A percentile compares a stretch with the other conserved stretches of the same genome.
Conservation (phyloP, 2,329 filamentous ascomycete genomes). For the Westerdykella aurantiaca region DNA sequence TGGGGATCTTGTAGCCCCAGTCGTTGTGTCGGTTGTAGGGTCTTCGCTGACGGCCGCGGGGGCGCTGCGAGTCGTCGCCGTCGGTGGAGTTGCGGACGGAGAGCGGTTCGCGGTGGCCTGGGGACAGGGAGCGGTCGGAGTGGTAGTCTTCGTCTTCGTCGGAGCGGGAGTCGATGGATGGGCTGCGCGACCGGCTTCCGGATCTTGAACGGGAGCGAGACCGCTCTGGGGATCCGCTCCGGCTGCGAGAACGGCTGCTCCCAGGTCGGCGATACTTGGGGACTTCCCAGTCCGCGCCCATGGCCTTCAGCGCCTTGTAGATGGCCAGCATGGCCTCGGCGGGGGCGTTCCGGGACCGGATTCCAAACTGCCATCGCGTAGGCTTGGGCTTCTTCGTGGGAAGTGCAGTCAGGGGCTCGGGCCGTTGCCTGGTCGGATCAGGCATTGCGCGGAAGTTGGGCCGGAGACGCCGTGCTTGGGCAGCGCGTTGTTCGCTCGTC, state of each 20-base stretch:
- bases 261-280: constrained; percentile 40
- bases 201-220: constrained; percentile 29
- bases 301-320: constrained; percentile 81
- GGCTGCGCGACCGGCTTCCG: constrained; percentile 27
- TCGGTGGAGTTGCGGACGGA: constrained; percentile 23
- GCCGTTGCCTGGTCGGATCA: constrained; percentile 52
- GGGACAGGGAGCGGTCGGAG: constrained; percentile 7
- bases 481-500: constrained; percentile 63
- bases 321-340: constrained; percentile 93
- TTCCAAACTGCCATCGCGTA: constrained; percentile 96
- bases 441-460: constrained; percentile 69
- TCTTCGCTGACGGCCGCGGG: constrained; percentile 36
- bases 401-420: constrained; percentile 50
- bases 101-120: constrained; percentile 21
- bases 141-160: constrained; percentile 18
- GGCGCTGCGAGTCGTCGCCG: constrained; percentile 10
- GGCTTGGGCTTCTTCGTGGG: constrained; percentile 67
- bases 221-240: constrained; percentile 23
- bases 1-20: constrained; percentile 74
- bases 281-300: constrained; percentile 82
- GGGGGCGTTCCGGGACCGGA: constrained; percentile 86
- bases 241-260: constrained; percentile 32
- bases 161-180: constrained; percentile 28
- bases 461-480: constrained; percentile 73
- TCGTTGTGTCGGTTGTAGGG: constrained; percentile 45